Conservation (phyloP, 192 early-diverging fungal genomes). For the Coemansia sp. region DNA sequence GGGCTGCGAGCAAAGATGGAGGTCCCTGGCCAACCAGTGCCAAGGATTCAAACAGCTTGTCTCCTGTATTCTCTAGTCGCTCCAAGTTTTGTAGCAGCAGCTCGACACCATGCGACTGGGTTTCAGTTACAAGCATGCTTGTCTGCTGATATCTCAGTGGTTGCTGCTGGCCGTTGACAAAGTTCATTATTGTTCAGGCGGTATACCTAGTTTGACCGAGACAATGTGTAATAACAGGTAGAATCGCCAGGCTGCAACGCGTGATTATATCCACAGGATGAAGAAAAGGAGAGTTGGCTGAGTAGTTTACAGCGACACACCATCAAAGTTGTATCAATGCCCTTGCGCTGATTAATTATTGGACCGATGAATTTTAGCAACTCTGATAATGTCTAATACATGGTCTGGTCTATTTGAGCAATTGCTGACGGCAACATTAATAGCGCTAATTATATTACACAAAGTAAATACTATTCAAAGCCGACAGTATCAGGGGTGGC, state of each 20-base stretch:
- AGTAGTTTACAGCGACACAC: neutral
- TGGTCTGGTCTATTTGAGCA: neutral
- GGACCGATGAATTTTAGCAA: neutral
- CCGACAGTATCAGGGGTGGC: slow-evolving; percentile 21
- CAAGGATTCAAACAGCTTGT: slow-evolving; percentile 46
- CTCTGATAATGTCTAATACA: neutral
- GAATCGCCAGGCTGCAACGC: neutral
- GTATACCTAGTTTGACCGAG: neutral
- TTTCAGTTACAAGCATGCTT: slow-evolving; percentile 13
- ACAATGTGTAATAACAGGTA: neutral
- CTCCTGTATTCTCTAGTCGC: slow-evolving; percentile 36
- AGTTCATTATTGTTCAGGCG: neutral
- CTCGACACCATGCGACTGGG: slow-evolving; percentile 23
- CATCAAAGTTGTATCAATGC: neutral
- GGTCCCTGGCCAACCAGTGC: slow-evolving; percentile 50
- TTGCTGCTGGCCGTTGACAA: neutral
- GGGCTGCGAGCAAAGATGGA: slow-evolving; percentile 50
- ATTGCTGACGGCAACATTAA: neutral
- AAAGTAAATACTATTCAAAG: neutral
- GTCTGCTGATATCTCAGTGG: neutral
- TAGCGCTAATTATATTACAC: neutral
- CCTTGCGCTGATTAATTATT: neutral
- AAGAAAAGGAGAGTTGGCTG: neutral
- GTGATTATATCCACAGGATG: neutral
- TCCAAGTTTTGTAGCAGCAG: slow-evolving; percentile 34